Base-by-base conservation (phyloP, 306 rosid genomes). In the Gillenia trifoliata region DNA sequence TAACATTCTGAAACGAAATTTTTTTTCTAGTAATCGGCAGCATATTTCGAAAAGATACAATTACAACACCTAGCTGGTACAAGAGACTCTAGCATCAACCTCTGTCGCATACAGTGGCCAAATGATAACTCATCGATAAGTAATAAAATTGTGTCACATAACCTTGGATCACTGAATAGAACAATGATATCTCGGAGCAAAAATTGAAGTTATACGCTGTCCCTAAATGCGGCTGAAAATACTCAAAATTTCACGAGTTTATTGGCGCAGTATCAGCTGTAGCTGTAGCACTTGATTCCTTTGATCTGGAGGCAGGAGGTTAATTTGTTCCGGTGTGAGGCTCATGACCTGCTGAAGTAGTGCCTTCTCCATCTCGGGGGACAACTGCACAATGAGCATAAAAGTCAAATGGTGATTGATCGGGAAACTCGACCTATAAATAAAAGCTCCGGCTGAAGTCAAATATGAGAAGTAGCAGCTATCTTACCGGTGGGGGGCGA, bases 301-400 rank as follows among this genome's bases (percentile, higher is more conserved):
- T 78, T 92, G 98, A 71, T 95, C 99, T 15, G 98, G 97, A 64
- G 99, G 98, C 20, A 90, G 78, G 33, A 92, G 89, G 83, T 93
- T 86, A 59, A 93, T 87, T 83, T 90, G 95, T 62, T 89, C 98
- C 0, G 88, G 95, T 49, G 98, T 90, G 70, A 95, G 96, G 85
- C 93, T 92, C 99, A 92, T 95, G 77, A 95, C 99, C 77, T 92
- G 99, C 82, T 95, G 99, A 75, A 92, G 99, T 77, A 92, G 80
- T 1, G 90, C 91, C 88, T 89, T 90, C 89, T 94, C 99, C 98
- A 88, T 90, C 62, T 94, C 99, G 31, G 91, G 96, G 60, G 86
- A 81, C 87, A 95, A 85, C 99, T 95, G 78, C 79, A 83, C 66
- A 64, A 83, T 25, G 40, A 38, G 5, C 62, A 57, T 41, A 74